These are phyloP conservation scores for Neurospora discreta DNA, from an alignment of 495 filamentous ascomycete species.

Conservation along the genomic window DNA sequence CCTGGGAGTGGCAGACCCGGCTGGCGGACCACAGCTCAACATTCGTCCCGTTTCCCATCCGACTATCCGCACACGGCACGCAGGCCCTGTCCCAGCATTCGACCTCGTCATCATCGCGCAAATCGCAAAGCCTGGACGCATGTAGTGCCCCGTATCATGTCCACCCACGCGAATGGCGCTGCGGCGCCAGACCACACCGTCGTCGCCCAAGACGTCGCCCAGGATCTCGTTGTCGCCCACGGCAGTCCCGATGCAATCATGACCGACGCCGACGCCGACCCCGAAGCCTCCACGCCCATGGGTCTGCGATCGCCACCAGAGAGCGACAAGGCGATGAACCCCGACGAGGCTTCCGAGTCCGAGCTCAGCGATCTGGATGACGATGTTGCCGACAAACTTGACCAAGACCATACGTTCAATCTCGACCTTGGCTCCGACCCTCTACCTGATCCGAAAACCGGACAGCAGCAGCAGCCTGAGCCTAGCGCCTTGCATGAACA, in stretches of 20 bases:
- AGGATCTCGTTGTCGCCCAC: slow-evolving; percentile 1
- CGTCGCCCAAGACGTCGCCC: slow-evolving; percentile 3
- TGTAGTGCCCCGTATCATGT: slow-evolving; percentile 29
- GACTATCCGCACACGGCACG: not conserved
- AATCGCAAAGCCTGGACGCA: slow-evolving; percentile 20
- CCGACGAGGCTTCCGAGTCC: slow-evolving; percentile 38
- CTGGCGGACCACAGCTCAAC: not conserved
- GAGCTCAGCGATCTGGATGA: slow-evolving; percentile 48
- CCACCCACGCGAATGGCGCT: slow-evolving; percentile 30
- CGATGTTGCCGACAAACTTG: slow-evolving; percentile 24
- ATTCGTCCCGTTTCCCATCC: not conserved
- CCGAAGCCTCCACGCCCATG: slow-evolving; percentile 19
- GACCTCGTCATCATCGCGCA: slow-evolving; percentile 7
- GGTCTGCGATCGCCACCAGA: slow-evolving; percentile 41
- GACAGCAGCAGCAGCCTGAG: not conserved
- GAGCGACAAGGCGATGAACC: slow-evolving; percentile 39
- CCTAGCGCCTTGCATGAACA: not conserved
- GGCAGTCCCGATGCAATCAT: slow-evolving; percentile 3
- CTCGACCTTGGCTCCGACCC: slow-evolving; percentile 5
- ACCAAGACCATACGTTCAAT: slow-evolving; percentile 6
- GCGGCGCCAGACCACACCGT: slow-evolving; percentile 19
- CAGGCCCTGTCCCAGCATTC: slow-evolving; percentile 3
- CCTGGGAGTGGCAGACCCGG: not conserved
- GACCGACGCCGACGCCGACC: slow-evolving; percentile 4
- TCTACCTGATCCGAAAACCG: not conserved